phyloP scores from a whole-genome alignment of 2,329 filamentous ascomycete genomes.

The Drechslerella dactyloides region DNA sequence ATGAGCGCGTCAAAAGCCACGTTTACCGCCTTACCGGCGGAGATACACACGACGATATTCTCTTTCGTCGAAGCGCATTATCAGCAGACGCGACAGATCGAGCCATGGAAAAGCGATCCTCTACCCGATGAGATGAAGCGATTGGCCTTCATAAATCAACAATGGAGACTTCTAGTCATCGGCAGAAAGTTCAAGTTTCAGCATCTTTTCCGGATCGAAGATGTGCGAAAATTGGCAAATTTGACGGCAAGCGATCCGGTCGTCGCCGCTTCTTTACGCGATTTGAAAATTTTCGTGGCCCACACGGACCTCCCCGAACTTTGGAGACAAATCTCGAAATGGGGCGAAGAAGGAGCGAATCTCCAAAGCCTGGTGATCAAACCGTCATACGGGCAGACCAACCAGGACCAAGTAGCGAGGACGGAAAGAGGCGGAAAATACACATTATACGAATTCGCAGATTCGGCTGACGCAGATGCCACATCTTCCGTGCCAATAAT shows the following conservation, averaged over 20 bases:
- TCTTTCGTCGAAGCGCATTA: constrained; percentile 34
- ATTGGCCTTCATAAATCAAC: constrained; percentile 38
- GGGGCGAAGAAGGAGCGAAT: constrained; percentile 30
- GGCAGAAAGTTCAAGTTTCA: constrained; percentile 29
- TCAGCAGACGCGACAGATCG: constrained; percentile 14
- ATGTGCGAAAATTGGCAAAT: constrained; percentile 22
- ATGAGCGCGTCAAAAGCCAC: constrained; percentile 28
- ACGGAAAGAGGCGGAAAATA: constrained; percentile 28
- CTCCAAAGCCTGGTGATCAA: constrained; percentile 28
- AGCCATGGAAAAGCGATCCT: constrained; percentile 27
- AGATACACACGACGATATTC: constrained; percentile 34
- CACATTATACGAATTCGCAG: constrained; percentile 29
- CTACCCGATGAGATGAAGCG: constrained; percentile 24
- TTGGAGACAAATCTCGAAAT: constrained; percentile 26
- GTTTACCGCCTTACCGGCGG: constrained; percentile 28
- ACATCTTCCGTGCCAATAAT: constrained; percentile 16
- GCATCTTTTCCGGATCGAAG: constrained; percentile 22
- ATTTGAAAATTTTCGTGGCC: constrained; percentile 21
- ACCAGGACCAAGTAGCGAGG: constrained; percentile 17
- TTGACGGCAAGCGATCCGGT: constrained; percentile 27
- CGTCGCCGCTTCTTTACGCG: constrained; percentile 21
- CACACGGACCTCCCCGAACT: constrained; percentile 23
- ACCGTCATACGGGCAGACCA: constrained; percentile 18
- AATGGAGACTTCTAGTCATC: constrained; percentile 36
- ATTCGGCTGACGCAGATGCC: constrained; percentile 13